Conservation (phyloP, 805 yeast species). For the Hanseniaspora thailandica region DNA sequence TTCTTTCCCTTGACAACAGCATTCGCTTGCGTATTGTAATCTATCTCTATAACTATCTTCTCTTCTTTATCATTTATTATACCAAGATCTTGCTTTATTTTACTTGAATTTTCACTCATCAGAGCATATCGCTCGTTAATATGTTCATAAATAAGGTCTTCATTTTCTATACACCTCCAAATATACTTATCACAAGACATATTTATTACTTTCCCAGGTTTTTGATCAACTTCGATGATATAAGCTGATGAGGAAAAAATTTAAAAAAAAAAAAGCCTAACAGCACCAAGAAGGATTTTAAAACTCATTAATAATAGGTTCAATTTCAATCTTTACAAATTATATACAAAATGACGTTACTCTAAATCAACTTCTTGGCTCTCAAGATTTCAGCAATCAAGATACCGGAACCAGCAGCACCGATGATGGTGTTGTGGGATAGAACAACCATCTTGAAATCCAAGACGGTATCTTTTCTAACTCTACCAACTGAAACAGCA, state of each 20-base stretch:
- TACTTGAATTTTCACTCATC: slow-evolving; percentile 19
- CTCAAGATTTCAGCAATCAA: slow-evolving; percentile 83
- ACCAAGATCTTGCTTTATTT: slow-evolving; percentile 28
- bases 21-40: slow-evolving; percentile 17
- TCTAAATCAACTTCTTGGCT: slow-evolving; percentile 61
- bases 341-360: background rate
- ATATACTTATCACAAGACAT: background rate
- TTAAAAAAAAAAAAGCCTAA: background rate
- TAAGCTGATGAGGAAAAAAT: background rate
- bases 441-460: slow-evolving; percentile 95
- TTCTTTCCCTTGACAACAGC: background rate
- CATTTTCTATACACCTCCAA: background rate
- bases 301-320: background rate
- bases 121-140: slow-evolving; percentile 26
- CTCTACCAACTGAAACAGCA: slow-evolving; percentile 89
- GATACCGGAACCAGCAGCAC: slow-evolving; percentile 98
- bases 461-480: slow-evolving; percentile 84
- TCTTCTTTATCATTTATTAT: slow-evolving; percentile 19
- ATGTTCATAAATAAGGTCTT: slow-evolving; percentile 25
- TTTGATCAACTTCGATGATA: background rate
- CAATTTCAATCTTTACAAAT: background rate
- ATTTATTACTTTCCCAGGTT: no score
- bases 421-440: slow-evolving; percentile 93
- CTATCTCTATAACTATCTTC: slow-evolving; percentile 21
- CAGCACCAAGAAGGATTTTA: no score